Percentiles rank a stretch among this genome's conserved stretches.
phyloP scores from a whole-genome alignment of 1,284 basidiomycete genomes.

The Paramarasmius palmivorus region DNA sequence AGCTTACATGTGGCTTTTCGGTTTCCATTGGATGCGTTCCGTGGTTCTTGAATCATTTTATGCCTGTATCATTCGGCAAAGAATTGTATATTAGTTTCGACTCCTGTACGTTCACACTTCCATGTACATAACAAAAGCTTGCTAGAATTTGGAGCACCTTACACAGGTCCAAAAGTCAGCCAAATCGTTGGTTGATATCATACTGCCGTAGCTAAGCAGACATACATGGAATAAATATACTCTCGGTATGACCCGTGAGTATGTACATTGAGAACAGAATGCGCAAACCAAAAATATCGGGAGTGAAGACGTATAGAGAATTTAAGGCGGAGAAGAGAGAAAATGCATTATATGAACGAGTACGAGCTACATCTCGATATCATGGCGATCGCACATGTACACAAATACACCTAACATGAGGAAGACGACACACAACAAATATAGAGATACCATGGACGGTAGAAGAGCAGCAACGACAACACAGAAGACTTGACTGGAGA shows the following conservation, averaged over 20 bases:
- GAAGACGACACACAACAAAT: background rate
- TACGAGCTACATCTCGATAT: slow-evolving; percentile 9
- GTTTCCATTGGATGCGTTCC: no score
- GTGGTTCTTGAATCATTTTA: no score
- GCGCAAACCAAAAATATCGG: background rate
- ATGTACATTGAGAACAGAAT: background rate
- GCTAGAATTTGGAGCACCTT: no score
- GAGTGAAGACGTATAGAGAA: background rate
- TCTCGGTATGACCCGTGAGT: background rate
- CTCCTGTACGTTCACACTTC: no score
- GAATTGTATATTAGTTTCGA: no score
- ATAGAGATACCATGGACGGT: slow-evolving; percentile 1
- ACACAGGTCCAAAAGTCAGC: no score
- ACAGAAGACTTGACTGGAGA: slow-evolving; percentile 1
- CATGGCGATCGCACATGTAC: slow-evolving; percentile 13
- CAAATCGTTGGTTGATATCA: no score
- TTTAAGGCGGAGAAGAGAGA: background rate
- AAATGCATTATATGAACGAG: slow-evolving; percentile 12
- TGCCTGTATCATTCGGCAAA: no score
- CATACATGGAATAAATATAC: no score
- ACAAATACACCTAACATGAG: slow-evolving; percentile 9
- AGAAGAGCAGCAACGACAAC: slow-evolving; percentile 8
- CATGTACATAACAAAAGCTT: no score
- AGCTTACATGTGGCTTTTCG: no score
- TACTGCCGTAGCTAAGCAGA: background rate